Evolutionary conservation across 495 filamentous ascomycete genomes (phyloP).

Genomic region (Aspergillus incahuasiensis): DNA sequence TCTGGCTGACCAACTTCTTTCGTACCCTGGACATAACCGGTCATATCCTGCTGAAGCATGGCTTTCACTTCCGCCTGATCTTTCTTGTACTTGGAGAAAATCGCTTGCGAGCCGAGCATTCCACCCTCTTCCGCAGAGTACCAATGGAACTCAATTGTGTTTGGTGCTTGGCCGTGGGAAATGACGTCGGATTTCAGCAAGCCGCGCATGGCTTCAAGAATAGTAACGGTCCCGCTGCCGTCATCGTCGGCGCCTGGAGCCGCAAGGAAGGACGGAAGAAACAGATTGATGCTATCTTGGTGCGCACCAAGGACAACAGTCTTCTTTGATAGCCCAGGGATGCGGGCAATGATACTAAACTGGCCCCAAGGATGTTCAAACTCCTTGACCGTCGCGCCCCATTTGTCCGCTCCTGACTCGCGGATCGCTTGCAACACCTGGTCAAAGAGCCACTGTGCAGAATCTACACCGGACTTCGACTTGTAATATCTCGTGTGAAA

Average conservation of each 20-base stretch:
- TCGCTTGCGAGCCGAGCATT: conserved; percentile 76
- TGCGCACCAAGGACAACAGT: conserved; percentile 76
- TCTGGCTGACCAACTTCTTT: conserved; percentile 78
- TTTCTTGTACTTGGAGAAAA: conserved; percentile 83
- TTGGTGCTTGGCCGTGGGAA: conserved; percentile 49
- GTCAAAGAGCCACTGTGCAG: conserved; percentile 79
- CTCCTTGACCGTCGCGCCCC: conserved; percentile 62
- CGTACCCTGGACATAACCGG: conserved; percentile 80
- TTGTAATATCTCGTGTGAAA: conserved; percentile 91
- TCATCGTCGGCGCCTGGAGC: conserved; percentile 75
- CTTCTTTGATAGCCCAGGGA: conserved; percentile 80
- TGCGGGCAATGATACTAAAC: conserved; percentile 84
- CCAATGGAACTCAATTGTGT: conserved; percentile 96
- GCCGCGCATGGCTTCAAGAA: conserved; percentile 64
- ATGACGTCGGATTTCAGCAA: conserved; percentile 54
- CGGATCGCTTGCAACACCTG: conserved; percentile 70
- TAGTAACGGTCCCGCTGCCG: conserved; percentile 73
- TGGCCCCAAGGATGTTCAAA: conserved; percentile 89
- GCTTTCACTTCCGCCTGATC: conserved; percentile 75
- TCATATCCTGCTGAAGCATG: conserved; percentile 99
- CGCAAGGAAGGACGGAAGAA: conserved; percentile 75
- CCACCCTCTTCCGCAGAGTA: conserved; percentile 92
- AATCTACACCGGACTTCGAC: conserved; percentile 78
- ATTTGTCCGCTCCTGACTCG: conserved; percentile 60
- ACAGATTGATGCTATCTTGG: conserved; percentile 86